Evolutionary conservation across 2,329 filamentous ascomycete species (phyloP), one percentile per base, ranked within the genome.

Genomic region (Aspergillaceae sp.): DNA sequence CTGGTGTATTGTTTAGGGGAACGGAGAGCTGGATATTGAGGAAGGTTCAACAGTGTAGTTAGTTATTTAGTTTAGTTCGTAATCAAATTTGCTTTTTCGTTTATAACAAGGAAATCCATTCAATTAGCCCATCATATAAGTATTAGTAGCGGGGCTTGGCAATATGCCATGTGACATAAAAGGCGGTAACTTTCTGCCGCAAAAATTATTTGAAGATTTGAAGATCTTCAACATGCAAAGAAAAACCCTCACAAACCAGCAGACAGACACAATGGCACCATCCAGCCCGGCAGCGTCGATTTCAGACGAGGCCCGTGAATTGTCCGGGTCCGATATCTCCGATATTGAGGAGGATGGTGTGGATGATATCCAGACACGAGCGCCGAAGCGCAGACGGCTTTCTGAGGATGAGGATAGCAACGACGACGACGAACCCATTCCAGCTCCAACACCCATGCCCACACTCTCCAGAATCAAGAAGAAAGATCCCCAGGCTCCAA

Each of bases 391-490:
- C 42, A 59, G 67, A 48, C 65, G 67, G 46, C 52, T 69, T 45
- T 70, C 67, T 38, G 56, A 60, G 43, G 36, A 28, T 7, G 19
- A 9, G 8, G 27, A 38, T 19, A 8, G 27, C 11, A 19, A 38
- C 7, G 36, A 26, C 26, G 19, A 38, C 7, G 36, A 38, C 6
- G 36, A 38, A 38, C 6, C 10, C 4, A 29, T 26, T 5, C 65
- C 65, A 4, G 53, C 62, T 5, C 57, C 60, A 35, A 53, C 59
- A 40, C 64, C 64, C 44, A 57, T 69, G 42, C 63, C 66, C 46
- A 60, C 62, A 1, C 54, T 68, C 34, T 69, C 67, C 11, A 66
- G 67, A 47, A 69, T 70, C 46, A 70, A 65, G 46, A 69, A 67
- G 57, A 69, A 69, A 45, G 48, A 54, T 7, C 45, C 54, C 30